phyloP scores from a whole-genome alignment of 345 rosid species.

The Hevea brasiliensis region DNA sequence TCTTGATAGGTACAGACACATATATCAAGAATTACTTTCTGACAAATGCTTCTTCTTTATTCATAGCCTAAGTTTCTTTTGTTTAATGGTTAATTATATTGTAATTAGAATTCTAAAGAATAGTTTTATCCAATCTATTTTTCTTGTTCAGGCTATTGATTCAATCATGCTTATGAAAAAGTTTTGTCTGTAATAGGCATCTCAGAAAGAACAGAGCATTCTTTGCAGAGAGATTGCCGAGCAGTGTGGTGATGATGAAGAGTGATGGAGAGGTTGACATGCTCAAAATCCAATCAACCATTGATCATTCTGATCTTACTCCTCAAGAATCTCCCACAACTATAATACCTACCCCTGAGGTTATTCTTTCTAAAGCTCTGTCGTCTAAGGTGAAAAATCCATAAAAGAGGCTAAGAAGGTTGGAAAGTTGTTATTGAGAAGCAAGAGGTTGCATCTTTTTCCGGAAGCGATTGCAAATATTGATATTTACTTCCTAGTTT shows the following conservation, averaged over 20 bases:
- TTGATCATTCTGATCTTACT: constrained; percentile 6
- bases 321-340: constrained; percentile 23
- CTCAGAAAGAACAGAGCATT: constrained; percentile 32
- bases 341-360: constrained; percentile 17
- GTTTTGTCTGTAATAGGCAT: constrained; percentile 14
- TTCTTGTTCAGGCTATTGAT: no score
- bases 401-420: background rate
- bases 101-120: no score
- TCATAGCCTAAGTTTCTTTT: no score
- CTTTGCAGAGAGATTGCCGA: constrained; percentile 36
- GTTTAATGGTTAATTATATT: no score
- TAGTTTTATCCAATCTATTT: no score
- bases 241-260: constrained; percentile 38
- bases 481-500: no score
- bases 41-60: no score
- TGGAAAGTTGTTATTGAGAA: background rate
- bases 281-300: constrained; percentile 21
- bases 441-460: background rate
- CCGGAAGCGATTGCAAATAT: background rate
- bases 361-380: constrained; percentile 28
- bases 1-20: constrained; percentile 27
- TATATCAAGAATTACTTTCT: no score
- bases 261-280: constrained; percentile 34
- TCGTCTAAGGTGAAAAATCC: no score
- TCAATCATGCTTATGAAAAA: no score